A percentile compares a stretch with the other conserved stretches of the same genome.
Conservation (phyloP, 164 flowering plant genomes). For the Aristolochia contorta region DNA sequence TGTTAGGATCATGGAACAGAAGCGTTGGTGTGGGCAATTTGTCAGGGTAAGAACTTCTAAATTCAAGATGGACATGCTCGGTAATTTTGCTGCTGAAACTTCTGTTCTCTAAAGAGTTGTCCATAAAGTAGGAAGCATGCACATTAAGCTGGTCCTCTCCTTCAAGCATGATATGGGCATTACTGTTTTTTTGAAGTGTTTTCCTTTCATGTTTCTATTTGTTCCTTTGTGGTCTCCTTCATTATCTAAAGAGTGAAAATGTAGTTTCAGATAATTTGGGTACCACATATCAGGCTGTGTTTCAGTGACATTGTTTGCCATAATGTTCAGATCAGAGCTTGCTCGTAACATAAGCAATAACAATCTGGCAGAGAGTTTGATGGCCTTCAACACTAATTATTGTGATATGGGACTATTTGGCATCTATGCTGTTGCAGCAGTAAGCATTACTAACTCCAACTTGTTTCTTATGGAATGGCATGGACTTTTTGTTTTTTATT, state of each 20-base stretch:
- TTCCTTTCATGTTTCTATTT: too few relatives aligned
- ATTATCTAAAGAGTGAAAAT: background rate
- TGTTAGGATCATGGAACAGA: conserved; percentile 82
- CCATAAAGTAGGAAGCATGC: too few relatives aligned
- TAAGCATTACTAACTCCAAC: background rate
- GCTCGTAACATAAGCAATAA: conserved; percentile 55
- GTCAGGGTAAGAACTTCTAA: conserved; percentile 44
- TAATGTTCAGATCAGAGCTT: conserved; percentile 53
- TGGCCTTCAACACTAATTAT: conserved; percentile 16
- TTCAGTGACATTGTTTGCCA: background rate
- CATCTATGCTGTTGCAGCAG: conserved; percentile 9
- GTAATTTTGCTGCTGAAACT: too few relatives aligned
- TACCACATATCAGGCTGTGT: background rate
- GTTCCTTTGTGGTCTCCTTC: too few relatives aligned
- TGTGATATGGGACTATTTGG: conserved; percentile 14
- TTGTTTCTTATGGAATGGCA: too few relatives aligned
- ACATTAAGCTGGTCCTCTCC: too few relatives aligned
- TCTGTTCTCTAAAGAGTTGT: too few relatives aligned
- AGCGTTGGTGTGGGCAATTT: conserved; percentile 64
- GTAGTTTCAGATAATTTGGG: background rate
- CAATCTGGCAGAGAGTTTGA: conserved; percentile 31
- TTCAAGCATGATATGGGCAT: too few relatives aligned
- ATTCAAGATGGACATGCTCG: too few relatives aligned
- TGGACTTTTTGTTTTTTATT: too few relatives aligned
- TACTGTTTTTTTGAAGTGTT: too few relatives aligned